These are phyloP conservation scores for Ilyonectria sp. DNA, from an alignment of 2,329 filamentous ascomycete species.

Conservation along the genomic window DNA sequence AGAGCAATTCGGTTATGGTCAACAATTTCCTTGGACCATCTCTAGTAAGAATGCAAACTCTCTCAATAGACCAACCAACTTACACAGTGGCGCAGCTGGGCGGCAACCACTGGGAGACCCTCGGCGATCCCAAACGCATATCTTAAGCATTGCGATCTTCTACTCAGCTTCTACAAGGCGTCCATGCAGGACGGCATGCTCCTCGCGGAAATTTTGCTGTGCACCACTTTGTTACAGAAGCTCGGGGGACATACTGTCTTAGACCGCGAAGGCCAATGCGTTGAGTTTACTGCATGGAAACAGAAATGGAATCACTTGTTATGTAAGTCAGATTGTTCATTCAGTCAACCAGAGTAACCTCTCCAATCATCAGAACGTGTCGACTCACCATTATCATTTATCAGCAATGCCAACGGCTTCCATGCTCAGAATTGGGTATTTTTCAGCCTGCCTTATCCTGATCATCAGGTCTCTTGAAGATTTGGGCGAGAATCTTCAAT, in stretches of 20 bases:
- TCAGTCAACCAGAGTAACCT: accelerated
- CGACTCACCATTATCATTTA: neutral
- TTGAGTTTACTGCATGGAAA: slow-evolving; percentile 11
- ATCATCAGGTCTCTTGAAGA: slow-evolving; percentile 14
- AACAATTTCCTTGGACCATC: slow-evolving; percentile 12
- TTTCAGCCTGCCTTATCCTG: slow-evolving; percentile 8
- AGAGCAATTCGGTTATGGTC: slow-evolving; percentile 14
- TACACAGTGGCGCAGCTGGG: neutral
- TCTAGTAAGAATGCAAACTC: neutral
- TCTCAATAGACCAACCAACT: neutral
- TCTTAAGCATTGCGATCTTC: slow-evolving; percentile 20
- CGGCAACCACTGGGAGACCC: slow-evolving; percentile 11
- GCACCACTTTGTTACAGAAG: slow-evolving; percentile 1
- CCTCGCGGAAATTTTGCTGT: slow-evolving; percentile 6
- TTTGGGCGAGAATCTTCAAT: slow-evolving; percentile 8
- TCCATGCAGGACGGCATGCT: slow-evolving; percentile 15
- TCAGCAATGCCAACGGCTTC: slow-evolving; percentile 10
- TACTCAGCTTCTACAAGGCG: slow-evolving; percentile 16
- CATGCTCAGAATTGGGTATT: slow-evolving; percentile 15
- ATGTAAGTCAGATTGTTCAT: neutral
- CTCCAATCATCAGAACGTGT: neutral
- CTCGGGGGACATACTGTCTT: neutral
- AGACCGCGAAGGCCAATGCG: neutral
- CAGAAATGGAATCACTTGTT: slow-evolving; percentile 12
- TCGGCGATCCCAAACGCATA: slow-evolving; percentile 8